Evolutionary conservation across 805 yeast genomes (phyloP).

Genomic region (Citeromyces matritensis): DNA sequence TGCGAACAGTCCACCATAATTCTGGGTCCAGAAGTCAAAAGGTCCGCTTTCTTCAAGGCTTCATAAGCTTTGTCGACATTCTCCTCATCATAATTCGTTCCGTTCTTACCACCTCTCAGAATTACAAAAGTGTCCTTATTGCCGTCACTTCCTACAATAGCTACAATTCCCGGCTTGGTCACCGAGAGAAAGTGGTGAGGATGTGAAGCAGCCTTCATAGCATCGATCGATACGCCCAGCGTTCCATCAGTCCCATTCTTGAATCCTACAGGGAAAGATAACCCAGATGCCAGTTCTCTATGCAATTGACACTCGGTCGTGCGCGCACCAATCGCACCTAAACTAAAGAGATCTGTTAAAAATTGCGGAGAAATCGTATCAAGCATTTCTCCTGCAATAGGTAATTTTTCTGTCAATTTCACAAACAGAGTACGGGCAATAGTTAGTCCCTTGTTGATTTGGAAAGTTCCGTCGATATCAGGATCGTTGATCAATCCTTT

Average conservation of each 20-base stretch:
- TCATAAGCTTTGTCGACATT: slow-evolving; percentile 65
- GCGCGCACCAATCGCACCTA: slow-evolving; percentile 98
- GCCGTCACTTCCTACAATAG: slow-evolving; percentile 92
- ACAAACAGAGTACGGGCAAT: slow-evolving; percentile 75
- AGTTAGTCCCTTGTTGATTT: slow-evolving; percentile 88
- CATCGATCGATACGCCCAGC: slow-evolving; percentile 84
- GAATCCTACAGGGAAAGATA: slow-evolving; percentile 98
- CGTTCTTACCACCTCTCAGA: slow-evolving; percentile 89
- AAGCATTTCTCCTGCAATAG: slow-evolving; percentile 95
- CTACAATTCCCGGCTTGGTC: slow-evolving; percentile 93
- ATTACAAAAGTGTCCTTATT: slow-evolving; percentile 89
- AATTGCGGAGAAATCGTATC: slow-evolving; percentile 97
- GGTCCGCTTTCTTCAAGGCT: slow-evolving; percentile 27
- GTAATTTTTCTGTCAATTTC: slow-evolving; percentile 71
- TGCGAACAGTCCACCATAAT: slow-evolving; percentile 97
- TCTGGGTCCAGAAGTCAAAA: slow-evolving; percentile 27
- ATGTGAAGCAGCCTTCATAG: slow-evolving; percentile 80
- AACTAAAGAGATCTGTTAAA: slow-evolving; percentile 76
- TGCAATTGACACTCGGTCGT: slow-evolving; percentile 97
- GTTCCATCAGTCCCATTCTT: slow-evolving; percentile 98
- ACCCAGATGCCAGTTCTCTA: slow-evolving; percentile 93
- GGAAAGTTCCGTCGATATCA: slow-evolving; percentile 80
- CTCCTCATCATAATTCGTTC: slow-evolving; percentile 80
- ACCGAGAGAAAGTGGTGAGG: slow-evolving; percentile 96
- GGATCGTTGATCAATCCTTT: slow-evolving; percentile 97